Percentiles rank a stretch among this genome's conserved stretches.
Evolutionary conservation across 495 filamentous ascomycete species (phyloP).

Genomic region (Aspergillus kassunensis): DNA sequence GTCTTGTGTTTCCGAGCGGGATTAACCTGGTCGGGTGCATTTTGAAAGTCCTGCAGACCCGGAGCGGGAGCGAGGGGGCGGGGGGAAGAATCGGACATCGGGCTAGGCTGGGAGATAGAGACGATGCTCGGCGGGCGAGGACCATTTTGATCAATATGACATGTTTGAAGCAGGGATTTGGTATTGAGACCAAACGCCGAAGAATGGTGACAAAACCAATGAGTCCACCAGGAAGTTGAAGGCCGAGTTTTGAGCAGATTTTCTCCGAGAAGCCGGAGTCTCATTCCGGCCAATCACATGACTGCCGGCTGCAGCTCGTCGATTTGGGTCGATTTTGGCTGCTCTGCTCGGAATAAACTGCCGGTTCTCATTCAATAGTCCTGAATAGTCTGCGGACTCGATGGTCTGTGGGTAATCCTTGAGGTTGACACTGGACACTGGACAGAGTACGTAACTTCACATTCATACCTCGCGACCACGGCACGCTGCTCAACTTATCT

Average conservation of each 20-base stretch:
- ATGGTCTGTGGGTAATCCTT: no score
- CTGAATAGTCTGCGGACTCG: no score
- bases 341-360: no score
- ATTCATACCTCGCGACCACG: no score
- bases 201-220: not conserved
- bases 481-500: no score
- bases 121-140: not conserved
- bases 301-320: not conserved
- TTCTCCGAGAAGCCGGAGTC: not conserved
- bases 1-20: constrained; percentile 22
- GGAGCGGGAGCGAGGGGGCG: constrained; percentile 18
- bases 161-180: not conserved
- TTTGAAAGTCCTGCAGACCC: not conserved
- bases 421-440: no score
- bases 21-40: constrained; percentile 10
- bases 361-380: no score
- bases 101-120: not conserved
- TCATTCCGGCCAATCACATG: not conserved
- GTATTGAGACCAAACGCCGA: not conserved
- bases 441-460: no score
- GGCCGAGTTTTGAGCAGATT: not conserved
- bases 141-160: no score
- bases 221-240: not conserved
- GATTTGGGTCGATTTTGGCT: no score
- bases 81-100: constrained; percentile 18